Base-by-base conservation (phyloP, 169 alveolate species). In the Toxoplasma gondii region DNA sequence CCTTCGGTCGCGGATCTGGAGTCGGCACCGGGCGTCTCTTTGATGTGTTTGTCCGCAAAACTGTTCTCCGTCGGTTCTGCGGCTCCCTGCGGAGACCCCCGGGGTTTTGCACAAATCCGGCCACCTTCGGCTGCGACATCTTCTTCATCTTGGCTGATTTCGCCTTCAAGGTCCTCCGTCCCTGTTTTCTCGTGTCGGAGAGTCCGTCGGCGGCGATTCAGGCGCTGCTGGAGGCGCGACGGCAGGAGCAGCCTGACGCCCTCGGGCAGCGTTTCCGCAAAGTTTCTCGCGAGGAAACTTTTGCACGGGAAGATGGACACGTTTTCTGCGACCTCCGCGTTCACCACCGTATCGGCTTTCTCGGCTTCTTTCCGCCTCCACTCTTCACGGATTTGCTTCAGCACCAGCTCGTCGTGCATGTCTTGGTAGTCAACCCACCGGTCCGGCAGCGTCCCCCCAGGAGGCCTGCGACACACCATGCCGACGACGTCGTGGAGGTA, bases 251-350 rank as follows among this genome's bases (percentile, higher is more conserved):
- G 44, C 53, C 58, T 7, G 27, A 22, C 88, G 19, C 53, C 88
- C 44, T 36, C 44, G 19, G 45, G 88, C 5, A 81, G 53, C 45
- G 88, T 29, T 19, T 36, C 88, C n/a, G 92, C 4, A 45, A 92
- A 92, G 34, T 53, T 88, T 34, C 34, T 31, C 10, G 92, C 44
- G 4, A 92, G 49, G 58, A 92, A 92, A 1, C 92, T 82, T 70
- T 83, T 92, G 78, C 92, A 81, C 5, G 94, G 94, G 67, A 92
- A 81, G n/a, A 92, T 24, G 27, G 80, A 80, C 49, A 92, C 82
- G 44, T 92, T 53, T 19, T 38, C 74, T 10, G 78, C 87, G 91
- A 92, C 78, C 34, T 81, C 88, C 34, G 7, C 53, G 34, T 81
- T 81, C n/a, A 36, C 58, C 12, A n/a, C 54, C 12, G 34, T n/a